Base-by-base conservation (phyloP, 768 basidiomycete species). In the Termitomyces sp. region DNA sequence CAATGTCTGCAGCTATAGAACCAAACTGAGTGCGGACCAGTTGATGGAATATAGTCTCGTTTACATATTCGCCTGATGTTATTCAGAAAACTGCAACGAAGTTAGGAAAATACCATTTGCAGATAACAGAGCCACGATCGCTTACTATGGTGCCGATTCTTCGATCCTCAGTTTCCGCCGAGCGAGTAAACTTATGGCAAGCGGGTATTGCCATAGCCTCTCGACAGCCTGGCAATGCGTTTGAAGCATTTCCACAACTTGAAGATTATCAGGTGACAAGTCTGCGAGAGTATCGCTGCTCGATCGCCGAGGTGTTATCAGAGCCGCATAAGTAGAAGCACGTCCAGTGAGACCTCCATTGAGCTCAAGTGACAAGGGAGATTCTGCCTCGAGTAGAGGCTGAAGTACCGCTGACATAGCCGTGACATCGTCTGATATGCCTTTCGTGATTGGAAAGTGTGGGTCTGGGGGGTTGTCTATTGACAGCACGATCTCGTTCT, bases 111-210 rank as follows among this genome's bases (percentile, higher is more conserved):
- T 11, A 20, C 2, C 6, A 35, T 23, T 22, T 35, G 5, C 11
- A 5, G 36, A 3, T 18, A 2, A 16, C 7, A 48, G 33, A 4
- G 18, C 41, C 6, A 43, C 10, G n/a, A 47, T 13, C n/a, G 70
- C 87, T 65, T 66, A 91, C 90, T 86, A 90, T 23, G 83, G 73
- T 5, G 85, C 85, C 7, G 86, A 87, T 63, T 91, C 90, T 56
- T 90, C 86, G 9, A 91, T 72, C 50, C 79, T 76, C 60, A 91
- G 69, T 62, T 80, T 84, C 43, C 84, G 79, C 36, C 76, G 69
- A 47, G 78, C 71, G 51, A 88, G 46, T 29, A 89, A 70, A 54
- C 76, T 71, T 61, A 75, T 75, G 22, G 90, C 83, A 3, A 78
- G 75, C 18, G 83, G 80, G 61, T 90, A 86, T 56, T 72, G 71